Conservation (phyloP, 768 basidiomycete species). For the Calocybe indica region DNA sequence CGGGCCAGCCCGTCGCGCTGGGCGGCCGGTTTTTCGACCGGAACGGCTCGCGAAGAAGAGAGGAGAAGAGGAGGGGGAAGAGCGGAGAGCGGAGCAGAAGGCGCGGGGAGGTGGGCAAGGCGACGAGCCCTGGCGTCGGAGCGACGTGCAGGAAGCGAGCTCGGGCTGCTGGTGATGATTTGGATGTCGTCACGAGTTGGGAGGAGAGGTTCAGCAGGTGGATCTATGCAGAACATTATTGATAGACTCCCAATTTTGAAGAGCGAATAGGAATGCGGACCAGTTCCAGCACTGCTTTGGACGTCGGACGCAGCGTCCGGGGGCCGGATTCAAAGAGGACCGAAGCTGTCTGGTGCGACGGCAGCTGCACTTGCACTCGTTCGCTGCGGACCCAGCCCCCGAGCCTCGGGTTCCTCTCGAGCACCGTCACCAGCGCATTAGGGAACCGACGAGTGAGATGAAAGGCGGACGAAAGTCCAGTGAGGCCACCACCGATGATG, state of each 20-base stretch:
- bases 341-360: constrained; percentile 18
- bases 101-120: constrained; percentile 36
- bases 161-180: constrained; percentile 64
- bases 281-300: constrained; percentile 69
- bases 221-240: constrained; percentile 44
- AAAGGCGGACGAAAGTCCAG: constrained; percentile 79
- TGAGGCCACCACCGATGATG: constrained; percentile 75
- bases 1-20: constrained; percentile 4
- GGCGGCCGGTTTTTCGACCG: constrained; percentile 33
- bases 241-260: not conserved
- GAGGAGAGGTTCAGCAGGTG: constrained; percentile 61
- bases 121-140: constrained; percentile 43
- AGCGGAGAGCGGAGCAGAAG: constrained; percentile 34
- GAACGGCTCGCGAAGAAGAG: constrained; percentile 57
- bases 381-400: constrained; percentile 88
- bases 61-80: constrained; percentile 40
- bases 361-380: constrained; percentile 34
- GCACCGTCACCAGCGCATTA: constrained; percentile 47
- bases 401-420: constrained; percentile 58
- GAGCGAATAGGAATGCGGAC: constrained; percentile 36
- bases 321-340: constrained; percentile 84
- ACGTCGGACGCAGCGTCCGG: constrained; percentile 75
- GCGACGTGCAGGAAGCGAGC: constrained; percentile 69
- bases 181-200: constrained; percentile 61
- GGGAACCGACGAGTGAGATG: constrained; percentile 68